Evolutionary conservation across 78 protist genomes (phyloP), one percentile per base, ranked within the genome.

Genomic region (Chrysochromulina parva): DNA sequence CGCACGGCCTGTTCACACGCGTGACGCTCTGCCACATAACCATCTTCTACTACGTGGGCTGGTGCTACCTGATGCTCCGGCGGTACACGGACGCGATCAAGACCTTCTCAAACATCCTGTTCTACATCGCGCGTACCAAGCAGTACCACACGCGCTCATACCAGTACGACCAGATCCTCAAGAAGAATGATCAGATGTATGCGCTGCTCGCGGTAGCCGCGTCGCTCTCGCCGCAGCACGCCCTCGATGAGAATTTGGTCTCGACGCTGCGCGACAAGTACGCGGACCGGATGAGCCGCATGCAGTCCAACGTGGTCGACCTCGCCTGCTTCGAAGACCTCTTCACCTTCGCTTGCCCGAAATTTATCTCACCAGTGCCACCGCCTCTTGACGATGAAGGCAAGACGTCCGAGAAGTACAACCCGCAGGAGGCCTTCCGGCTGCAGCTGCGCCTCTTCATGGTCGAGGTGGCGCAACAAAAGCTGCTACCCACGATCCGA

Each of bases 121-220:
- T 82, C 73, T 94, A 60, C 88, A 85, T 92, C 76, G 76, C 48
- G 52, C 90, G 95, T 85, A 85, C 94, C 62, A 84, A 85, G 81
- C 92, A 55, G 74, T 73, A 81, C 94, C 91, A 91, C 85, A 47
- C 93, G 11, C 74, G 84, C 82, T 88, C 90, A 38, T 86, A 57
- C 69, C 95, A 88, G 90, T 88, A 26, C 84, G 82, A 66, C 54
- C 57, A 87, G 92, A 91, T 96, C 60, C 74, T 74, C 53, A 97
- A 97, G 93, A 95, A 91, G 93, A 94, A 78, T 81, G 97, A 96
- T 85, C 97, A 97, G 90, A 96, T 97, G 97, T 93, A 88, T 81
- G 92, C 94, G 28, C 89, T 96, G n/a, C 92, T 97, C 48, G 96
- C 97, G 67, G 85, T 96, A 26, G 81, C 94, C 57, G 88, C 95